These are phyloP conservation scores for Alternaria sp. DNA, from an alignment of 2,329 filamentous ascomycete species.

Conservation along the genomic window DNA sequence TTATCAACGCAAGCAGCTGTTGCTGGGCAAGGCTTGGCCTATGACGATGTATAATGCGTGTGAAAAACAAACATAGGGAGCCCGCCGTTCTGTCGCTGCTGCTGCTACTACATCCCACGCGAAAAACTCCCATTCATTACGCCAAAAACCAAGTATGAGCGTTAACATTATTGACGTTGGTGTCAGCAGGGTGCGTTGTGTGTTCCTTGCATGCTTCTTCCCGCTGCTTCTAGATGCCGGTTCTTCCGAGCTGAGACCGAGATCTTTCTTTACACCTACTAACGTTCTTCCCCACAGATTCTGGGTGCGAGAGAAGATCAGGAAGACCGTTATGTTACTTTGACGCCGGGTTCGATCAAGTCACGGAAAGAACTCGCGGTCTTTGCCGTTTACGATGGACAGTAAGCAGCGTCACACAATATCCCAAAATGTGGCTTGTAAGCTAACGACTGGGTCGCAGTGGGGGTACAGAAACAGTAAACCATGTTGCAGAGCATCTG, in stretches of 20 bases:
- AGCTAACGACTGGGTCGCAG: slow-evolving; percentile 15
- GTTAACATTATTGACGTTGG: slow-evolving; percentile 24
- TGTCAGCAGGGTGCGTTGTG: slow-evolving; percentile 21
- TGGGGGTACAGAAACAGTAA: slow-evolving; percentile 27
- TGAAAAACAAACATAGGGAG: slow-evolving; percentile 1
- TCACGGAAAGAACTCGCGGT: slow-evolving; percentile 32
- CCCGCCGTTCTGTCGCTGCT: neutral
- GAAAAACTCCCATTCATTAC: neutral
- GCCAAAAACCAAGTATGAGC: slow-evolving; percentile 5
- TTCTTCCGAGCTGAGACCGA: slow-evolving; percentile 2
- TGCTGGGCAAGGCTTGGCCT: slow-evolving; percentile 19
- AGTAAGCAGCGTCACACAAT: slow-evolving; percentile 17
- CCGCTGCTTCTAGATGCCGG: neutral
- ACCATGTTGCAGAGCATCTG: slow-evolving; percentile 23
- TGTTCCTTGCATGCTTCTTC: slow-evolving; percentile 1
- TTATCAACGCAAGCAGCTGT: slow-evolving; percentile 6
- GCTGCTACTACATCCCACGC: neutral
- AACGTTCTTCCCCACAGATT: slow-evolving; percentile 24
- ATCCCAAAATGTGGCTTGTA: neutral
- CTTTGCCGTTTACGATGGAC: slow-evolving; percentile 33
- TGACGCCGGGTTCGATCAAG: slow-evolving; percentile 23
- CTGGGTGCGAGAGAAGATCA: slow-evolving; percentile 29
- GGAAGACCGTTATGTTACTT: slow-evolving; percentile 29
- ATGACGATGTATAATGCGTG: slow-evolving; percentile 8
- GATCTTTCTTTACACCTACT: slow-evolving; percentile 9